A percentile compares a stretch with the other conserved stretches of the same genome.
phyloP scores from a whole-genome alignment of 106 monocot species.

The Allium cepa region DNA sequence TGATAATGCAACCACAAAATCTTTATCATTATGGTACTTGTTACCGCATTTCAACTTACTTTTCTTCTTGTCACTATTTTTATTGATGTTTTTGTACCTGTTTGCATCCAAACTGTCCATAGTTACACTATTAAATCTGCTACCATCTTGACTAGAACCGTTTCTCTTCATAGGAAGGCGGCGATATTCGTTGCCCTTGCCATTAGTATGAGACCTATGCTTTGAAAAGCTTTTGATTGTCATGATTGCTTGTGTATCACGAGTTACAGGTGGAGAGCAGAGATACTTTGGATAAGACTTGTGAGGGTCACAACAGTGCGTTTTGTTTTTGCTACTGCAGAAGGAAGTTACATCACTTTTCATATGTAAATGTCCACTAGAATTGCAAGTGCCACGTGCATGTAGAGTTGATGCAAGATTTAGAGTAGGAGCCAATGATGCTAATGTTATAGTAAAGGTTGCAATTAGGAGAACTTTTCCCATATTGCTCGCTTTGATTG shows the following conservation, averaged over 20 bases:
- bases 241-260: constrained; percentile 10
- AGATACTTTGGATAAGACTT: constrained; percentile 15
- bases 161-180: background rate
- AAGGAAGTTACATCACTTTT: background rate
- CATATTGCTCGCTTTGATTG: too few species aligned
- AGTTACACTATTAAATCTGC: too few species aligned
- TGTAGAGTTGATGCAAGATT: background rate
- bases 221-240: constrained; percentile 20
- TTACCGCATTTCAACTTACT: constrained; percentile 19
- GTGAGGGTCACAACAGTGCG: constrained; percentile 13
- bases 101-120: too few species aligned
- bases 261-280: constrained; percentile 27
- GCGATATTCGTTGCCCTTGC: background rate
- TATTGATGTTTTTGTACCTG: too few species aligned
- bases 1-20: constrained; percentile 9
- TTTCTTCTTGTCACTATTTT: background rate
- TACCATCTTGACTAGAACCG: too few species aligned
- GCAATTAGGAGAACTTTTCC: too few species aligned
- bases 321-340: constrained; percentile 13
- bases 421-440: background rate
- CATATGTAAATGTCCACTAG: background rate
- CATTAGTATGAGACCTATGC: background rate
- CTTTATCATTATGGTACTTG: background rate
- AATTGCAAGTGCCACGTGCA: background rate
- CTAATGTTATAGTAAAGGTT: background rate